phyloP scores from a whole-genome alignment of 495 filamentous ascomycete species.

The Filosporella fistucella region DNA sequence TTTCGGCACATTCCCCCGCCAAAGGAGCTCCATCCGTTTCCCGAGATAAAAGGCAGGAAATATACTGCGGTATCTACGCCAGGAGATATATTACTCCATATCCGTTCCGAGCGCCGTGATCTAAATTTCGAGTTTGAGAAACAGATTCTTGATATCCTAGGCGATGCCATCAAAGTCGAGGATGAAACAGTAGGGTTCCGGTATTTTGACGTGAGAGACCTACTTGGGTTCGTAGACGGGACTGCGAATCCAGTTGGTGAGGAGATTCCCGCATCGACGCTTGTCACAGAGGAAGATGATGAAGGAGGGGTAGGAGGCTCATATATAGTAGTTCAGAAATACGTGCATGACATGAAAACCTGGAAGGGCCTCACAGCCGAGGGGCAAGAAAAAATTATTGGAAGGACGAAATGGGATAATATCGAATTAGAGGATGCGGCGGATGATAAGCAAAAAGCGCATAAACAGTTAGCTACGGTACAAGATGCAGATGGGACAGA shows the following conservation, averaged over 20 bases:
- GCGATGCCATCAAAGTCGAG: constrained; percentile 37
- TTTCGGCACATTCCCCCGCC: constrained; percentile 40
- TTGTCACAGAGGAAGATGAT: constrained; percentile 43
- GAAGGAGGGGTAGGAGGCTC: constrained; percentile 37
- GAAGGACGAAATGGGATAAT: constrained; percentile 52
- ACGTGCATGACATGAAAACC: constrained; percentile 44
- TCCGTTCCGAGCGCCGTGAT: constrained; percentile 51
- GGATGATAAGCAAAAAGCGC: constrained; percentile 39
- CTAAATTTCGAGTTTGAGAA: constrained; percentile 54
- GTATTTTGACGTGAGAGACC: constrained; percentile 55
- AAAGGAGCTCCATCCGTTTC: constrained; percentile 48
- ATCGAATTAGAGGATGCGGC: constrained; percentile 49
- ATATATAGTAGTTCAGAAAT: constrained; percentile 56
- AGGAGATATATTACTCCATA: constrained; percentile 53
- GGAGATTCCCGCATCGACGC: constrained; percentile 36
- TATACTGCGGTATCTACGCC: constrained; percentile 48
- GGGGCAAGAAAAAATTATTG: constrained; percentile 51
- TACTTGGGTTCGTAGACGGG: constrained; percentile 56
- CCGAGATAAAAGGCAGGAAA: constrained; percentile 34
- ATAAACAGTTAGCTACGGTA: constrained; percentile 51
- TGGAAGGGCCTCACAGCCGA: constrained; percentile 44
- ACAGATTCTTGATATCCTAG: constrained; percentile 45
- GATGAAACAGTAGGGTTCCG: constrained; percentile 55
- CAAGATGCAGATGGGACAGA: constrained; percentile 47
- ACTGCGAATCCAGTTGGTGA: constrained; percentile 53